Conservation (phyloP, 352 stramenopile species). For the Phytopythium vexans region DNA sequence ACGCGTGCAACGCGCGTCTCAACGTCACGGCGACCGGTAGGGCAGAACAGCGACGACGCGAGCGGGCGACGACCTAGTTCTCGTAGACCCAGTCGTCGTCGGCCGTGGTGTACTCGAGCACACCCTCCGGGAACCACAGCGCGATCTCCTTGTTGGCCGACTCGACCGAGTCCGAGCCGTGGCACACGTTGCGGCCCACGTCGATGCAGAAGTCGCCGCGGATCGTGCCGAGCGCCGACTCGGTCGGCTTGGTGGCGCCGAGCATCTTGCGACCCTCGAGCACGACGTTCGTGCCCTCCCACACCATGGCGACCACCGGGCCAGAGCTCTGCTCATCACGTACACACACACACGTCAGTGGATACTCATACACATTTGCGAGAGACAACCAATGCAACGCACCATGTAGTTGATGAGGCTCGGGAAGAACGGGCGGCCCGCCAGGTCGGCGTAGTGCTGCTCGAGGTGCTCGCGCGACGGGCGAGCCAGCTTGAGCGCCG, state of each 20-base stretch:
- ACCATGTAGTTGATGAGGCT: slow-evolving; percentile 96
- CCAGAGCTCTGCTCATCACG: slow-evolving; percentile 57
- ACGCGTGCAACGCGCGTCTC: no score
- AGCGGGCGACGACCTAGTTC: slow-evolving; percentile 42
- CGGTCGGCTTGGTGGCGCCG: slow-evolving; percentile 95
- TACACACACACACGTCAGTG: background rate
- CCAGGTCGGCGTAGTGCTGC: slow-evolving; percentile 92
- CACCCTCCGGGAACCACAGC: slow-evolving; percentile 96
- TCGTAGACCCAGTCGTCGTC: slow-evolving; percentile 97
- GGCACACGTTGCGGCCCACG: slow-evolving; percentile 94
- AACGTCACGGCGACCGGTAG: no score
- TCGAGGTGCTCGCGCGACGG: slow-evolving; percentile 76
- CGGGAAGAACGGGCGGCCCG: slow-evolving; percentile 93
- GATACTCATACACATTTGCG: no score
- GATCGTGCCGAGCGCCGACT: slow-evolving; percentile 96
- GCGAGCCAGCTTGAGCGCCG: slow-evolving; percentile 92
- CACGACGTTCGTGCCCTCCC: slow-evolving; percentile 94
- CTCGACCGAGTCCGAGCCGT: slow-evolving; percentile 97
- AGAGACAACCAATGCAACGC: slow-evolving; percentile 5
- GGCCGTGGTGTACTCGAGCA: slow-evolving; percentile 88
- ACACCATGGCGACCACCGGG: slow-evolving; percentile 93
- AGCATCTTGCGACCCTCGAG: slow-evolving; percentile 95
- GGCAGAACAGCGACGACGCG: no score
- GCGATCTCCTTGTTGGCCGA: slow-evolving; percentile 97
- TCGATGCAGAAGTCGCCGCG: slow-evolving; percentile 96